phyloP scores from a whole-genome alignment of 176 grass and related monocot genomes.

The Carex pumila region DNA sequence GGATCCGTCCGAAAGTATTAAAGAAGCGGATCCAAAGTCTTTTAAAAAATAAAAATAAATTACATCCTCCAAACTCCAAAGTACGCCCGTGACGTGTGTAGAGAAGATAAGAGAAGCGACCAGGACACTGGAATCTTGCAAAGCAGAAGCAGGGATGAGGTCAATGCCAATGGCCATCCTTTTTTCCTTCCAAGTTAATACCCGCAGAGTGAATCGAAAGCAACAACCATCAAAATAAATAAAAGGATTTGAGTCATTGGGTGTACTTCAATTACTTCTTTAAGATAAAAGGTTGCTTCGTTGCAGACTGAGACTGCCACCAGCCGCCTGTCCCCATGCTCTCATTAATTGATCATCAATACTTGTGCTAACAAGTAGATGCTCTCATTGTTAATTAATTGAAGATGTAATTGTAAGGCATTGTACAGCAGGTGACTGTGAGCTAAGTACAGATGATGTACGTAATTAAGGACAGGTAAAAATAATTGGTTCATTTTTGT shows the following conservation, averaged over 20 bases:
- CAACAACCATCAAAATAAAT: not conserved
- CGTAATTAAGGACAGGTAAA: not conserved
- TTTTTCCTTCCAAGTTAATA: slow-evolving; percentile 2
- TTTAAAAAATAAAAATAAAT: no score
- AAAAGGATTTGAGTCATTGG: not conserved
- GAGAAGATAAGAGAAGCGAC: not conserved
- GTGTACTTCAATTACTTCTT: not conserved
- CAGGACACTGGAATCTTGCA: not conserved
- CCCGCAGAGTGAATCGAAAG: not conserved
- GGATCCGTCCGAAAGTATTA: no score
- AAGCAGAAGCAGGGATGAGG: not conserved
- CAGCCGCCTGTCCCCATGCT: not conserved
- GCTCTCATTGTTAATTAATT: not conserved
- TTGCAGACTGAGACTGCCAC: not conserved
- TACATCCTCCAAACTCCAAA: not conserved
- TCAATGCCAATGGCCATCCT: not conserved
- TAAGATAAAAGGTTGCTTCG: not conserved
- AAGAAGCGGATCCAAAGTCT: no score
- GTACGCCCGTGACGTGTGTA: not conserved
- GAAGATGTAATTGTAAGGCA: not conserved
- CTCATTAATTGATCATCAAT: not conserved
- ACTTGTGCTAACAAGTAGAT: not conserved
- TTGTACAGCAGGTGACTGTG: not conserved
- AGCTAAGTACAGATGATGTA: not conserved
- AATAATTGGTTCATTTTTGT: not conserved